Evolutionary conservation across 805 yeast genomes (phyloP), one percentile per base, ranked within the genome.

Genomic region (Wickerhamiella hasegawae): DNA sequence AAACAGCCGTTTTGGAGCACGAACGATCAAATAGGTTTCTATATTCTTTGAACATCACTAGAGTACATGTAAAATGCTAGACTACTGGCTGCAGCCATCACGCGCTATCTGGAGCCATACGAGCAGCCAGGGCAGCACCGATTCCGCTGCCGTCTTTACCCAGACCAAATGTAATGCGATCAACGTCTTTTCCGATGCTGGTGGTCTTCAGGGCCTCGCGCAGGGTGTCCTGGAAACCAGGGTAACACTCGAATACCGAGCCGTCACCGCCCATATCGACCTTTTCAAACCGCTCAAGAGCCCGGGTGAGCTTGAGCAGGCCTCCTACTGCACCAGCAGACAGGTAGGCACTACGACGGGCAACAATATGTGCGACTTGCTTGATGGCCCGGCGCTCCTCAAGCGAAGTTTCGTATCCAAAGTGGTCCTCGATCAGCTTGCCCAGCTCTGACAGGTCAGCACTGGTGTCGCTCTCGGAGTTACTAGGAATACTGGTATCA

Each of bases 241-340:
- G 98, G 57, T 85, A 90, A 52, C 71, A 79, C 58, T 87, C 94
- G 33, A 87, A 77, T 37, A 87, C 90, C 3, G 94, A 76, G 25
- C 98, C 98, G 57, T 87, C 97, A 40, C 85, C 85, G 40, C 96
- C 97, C 45, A 90, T 71, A 55, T 87, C 97, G 34, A 87, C 83
- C 41, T 69, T 72, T 47, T 77, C 80, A 46, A 62, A 65, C 36
- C 67, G 71, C 31, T 69, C 67, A 34, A 84, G 69, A 12, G 87
- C 77, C 34, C 64, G 66, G 1, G 85, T 76, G 56, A 71, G 72
- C 35, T 66, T 59, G 35, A 76, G 53, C 38, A 87, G 69, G 2
- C 90, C 95, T 22, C 94, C 87, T 38, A 87, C 65, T 38, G 95
- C 94, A 32, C 84, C 77, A 15, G 94, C 85, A 3, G 94, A 71